Conservation (phyloP, 1,284 basidiomycete genomes). For the Lignosus rhinocerotis region DNA sequence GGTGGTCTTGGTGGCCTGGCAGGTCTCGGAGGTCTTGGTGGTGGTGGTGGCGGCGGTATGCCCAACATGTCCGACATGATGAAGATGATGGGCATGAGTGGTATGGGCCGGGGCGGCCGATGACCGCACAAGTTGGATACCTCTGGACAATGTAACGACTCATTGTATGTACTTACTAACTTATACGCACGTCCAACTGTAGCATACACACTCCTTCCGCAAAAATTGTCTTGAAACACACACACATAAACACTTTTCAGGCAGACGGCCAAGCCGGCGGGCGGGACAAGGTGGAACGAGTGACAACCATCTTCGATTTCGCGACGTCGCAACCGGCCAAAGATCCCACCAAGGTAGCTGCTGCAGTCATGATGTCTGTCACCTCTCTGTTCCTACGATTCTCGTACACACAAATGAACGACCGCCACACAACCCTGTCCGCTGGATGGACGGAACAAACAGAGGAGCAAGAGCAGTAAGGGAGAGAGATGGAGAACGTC, state of each 20-base stretch:
- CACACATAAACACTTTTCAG: background rate
- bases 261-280: background rate
- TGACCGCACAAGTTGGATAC: constrained; percentile 18
- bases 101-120: constrained; percentile 27
- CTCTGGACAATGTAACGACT: constrained; percentile 22
- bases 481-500: constrained; percentile 28
- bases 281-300: background rate
- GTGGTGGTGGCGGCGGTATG: constrained; percentile 47
- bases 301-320: constrained; percentile 24
- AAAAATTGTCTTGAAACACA: background rate
- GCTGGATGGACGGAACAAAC: constrained; percentile 14
- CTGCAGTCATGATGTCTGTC: constrained; percentile 27
- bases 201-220: constrained; percentile 14
- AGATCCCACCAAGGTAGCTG: constrained; percentile 24
- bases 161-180: constrained; percentile 14
- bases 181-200: constrained; percentile 18
- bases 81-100: constrained; percentile 85
- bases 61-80: constrained; percentile 74
- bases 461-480: constrained; percentile 26
- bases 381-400: constrained; percentile 55
- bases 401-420: constrained; percentile 61
- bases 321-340: constrained; percentile 8
- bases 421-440: constrained; percentile 50
- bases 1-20: constrained; percentile 60
- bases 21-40: constrained; percentile 50